A percentile compares a stretch with the other conserved stretches of the same genome.
These are phyloP conservation scores for Macrophomina pseudophaseolina DNA, from an alignment of 2,329 filamentous ascomycete genomes.

Conservation along the genomic window DNA sequence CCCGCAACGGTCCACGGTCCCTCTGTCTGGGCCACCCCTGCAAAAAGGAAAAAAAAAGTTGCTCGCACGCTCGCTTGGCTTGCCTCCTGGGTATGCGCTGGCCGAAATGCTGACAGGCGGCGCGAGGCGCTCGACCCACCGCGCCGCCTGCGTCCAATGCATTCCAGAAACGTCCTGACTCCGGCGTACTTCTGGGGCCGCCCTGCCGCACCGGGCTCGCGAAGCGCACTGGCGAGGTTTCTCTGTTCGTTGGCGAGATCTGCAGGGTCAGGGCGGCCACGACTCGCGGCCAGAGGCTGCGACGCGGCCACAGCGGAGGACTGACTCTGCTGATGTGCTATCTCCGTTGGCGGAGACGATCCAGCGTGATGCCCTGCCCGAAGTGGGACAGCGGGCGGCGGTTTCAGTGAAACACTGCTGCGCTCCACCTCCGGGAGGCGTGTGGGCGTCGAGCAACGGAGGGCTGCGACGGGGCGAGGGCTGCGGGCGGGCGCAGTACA, in stretches of 20 bases:
- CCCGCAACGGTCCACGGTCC: conserved; percentile 21
- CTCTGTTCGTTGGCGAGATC: conserved; percentile 8
- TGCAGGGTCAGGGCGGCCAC: conserved; percentile 21
- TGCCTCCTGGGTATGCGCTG: conserved; percentile 17
- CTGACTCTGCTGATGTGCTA: conserved; percentile 21
- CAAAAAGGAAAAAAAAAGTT: conserved; percentile 1
- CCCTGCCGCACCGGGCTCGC: conserved; percentile 12
- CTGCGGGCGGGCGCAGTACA: not conserved
- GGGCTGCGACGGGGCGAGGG: conserved; percentile 1
- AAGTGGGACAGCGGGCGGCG: conserved; percentile 20
- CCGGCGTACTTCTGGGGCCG: not conserved
- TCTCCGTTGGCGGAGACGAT: conserved; percentile 9
- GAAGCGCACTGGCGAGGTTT: conserved; percentile 17
- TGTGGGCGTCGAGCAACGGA: not conserved
- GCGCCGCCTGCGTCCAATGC: conserved; percentile 5
- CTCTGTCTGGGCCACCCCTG: conserved; percentile 12
- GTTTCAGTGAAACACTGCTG: conserved; percentile 23
- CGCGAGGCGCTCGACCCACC: conserved; percentile 19
- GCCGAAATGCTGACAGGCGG: conserved; percentile 23
- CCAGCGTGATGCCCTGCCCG: conserved; percentile 9
- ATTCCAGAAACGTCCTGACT: conserved; percentile 11
- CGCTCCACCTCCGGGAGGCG: conserved; percentile 17
- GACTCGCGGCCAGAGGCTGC: conserved; percentile 6
- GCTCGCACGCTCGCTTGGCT: conserved; percentile 25
- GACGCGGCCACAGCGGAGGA: conserved; percentile 1